phyloP scores from a whole-genome alignment of 345 rosid genomes.

The sweet orange (Citrus sinensis) region DVS_A1.0 CM039164.1:24745501-24746000 shows the following conservation, averaged over 20 bases:
- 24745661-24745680: accelerated
- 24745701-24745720: background rate
- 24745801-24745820: background rate
- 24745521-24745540: background rate
- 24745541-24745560: background rate
- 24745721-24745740: background rate
- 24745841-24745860: no score
- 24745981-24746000: no score
- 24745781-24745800: background rate
- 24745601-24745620: no score
- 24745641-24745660: background rate
- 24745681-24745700: background rate
- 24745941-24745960: no score
- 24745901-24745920: no score
- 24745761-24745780: background rate
- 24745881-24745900: no score
- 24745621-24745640: no score
- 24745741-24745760: background rate
- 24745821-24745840: no score
- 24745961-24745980: no score
- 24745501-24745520: no score
- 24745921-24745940: no score
- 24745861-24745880: no score
- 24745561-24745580: background rate
- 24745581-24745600: background rate